A percentile compares a stretch with the other conserved stretches of the same genome.
Evolutionary conservation across 2,329 filamentous ascomycete species (phyloP).

Genomic region (Trichoderma oligosporum): DNA sequence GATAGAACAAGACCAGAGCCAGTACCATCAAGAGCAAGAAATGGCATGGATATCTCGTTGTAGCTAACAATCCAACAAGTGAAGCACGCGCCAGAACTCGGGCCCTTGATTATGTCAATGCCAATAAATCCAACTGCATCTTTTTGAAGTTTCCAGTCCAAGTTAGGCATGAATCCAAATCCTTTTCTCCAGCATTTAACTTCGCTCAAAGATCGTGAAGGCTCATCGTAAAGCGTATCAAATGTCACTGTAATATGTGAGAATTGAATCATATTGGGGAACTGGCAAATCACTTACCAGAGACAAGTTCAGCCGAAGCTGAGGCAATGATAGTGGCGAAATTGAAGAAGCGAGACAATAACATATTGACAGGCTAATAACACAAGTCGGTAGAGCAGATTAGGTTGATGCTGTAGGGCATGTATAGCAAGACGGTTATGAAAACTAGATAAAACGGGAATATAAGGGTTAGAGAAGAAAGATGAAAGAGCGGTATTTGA

Average conservation of each 20-base stretch:
- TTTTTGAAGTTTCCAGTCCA: slow-evolving; percentile 7
- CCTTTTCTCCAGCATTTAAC: slow-evolving; percentile 8
- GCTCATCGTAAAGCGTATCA: neutral
- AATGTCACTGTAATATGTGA: neutral
- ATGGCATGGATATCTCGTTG: neutral
- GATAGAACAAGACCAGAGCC: neutral
- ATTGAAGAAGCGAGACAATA: neutral
- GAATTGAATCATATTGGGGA: neutral
- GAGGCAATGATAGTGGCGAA: neutral
- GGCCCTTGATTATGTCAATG: neutral
- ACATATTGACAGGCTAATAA: neutral
- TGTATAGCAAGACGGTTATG: too few relatives aligned
- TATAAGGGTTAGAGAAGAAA: too few relatives aligned
- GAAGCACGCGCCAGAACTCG: neutral
- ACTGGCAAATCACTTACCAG: neutral
- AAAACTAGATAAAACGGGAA: too few relatives aligned
- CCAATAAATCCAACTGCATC: slow-evolving; percentile 7
- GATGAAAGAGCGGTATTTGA: too few relatives aligned
- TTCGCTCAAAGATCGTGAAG: neutral
- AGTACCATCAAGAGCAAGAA: neutral
- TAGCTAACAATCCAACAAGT: slow-evolving; percentile 1
- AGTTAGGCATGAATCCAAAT: neutral
- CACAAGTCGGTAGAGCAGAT: neutral
- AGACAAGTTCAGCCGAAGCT: neutral
- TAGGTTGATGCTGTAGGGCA: neutral